Base-by-base conservation (phyloP, 495 filamentous ascomycete genomes). In the Penicillium pancosmium region DNA sequence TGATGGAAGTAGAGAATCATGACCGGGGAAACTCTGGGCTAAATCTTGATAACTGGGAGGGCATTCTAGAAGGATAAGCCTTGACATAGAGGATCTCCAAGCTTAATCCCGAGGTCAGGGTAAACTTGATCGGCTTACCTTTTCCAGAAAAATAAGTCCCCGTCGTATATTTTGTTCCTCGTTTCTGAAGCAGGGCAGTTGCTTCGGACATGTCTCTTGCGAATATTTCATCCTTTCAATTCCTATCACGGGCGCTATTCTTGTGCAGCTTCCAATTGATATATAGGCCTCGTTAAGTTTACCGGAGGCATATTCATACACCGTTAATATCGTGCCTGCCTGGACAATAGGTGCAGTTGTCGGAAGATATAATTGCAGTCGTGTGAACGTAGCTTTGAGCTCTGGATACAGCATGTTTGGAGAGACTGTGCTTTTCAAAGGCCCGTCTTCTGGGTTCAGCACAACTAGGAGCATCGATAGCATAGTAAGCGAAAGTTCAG, bases 81-180 rank as follows among this genome's bases (percentile, higher is more conserved):
- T 55, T 25, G 18, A 43, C 6, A 55, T 25, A 11, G 19, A 5
- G 4, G 19, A 10, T 38, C 4, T 12, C 13, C 16, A 12, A 25
- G 23, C 10, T 3, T 3, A 11, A 27, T 11, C n/a, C n/a, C n/a
- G n/a, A n/a, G n/a, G n/a, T n/a, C 2, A 33, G 12, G 35, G 21
- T 25, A 50, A 31, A 8, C 1, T 1, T 31, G 6, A 12, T n/a
- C 4, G 12, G n/a, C 50, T 19, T 58, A 73, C 70, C 68, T 49
- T 49, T 49, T 73, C 70, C 21, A 56, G 66, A 11, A 71, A 70
- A 9, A 65, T 53, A n/a, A 73, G 54, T 50, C 56, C 67, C 69
- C 71, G 72, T 61, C 68, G 72, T 13, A 69, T 69, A 54, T 71
- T 72, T 13, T 55, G 58, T 12, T 63, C 63, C 5, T 12, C 11